Evolutionary conservation across 495 filamentous ascomycete genomes (phyloP).

Genomic region (Halenospora varia): DNA sequence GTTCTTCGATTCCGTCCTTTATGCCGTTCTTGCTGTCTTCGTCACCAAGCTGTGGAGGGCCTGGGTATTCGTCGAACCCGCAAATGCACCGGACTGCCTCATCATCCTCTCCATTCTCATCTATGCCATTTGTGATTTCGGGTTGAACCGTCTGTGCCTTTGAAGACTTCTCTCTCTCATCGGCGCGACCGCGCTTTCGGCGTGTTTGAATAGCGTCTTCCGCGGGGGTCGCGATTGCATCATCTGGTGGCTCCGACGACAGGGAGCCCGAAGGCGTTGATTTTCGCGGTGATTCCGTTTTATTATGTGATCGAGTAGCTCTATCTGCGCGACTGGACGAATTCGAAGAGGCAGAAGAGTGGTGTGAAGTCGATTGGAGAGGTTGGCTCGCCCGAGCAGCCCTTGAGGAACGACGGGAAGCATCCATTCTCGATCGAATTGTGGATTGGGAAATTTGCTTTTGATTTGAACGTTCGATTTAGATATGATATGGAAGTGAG

Average conservation of each 20-base stretch:
- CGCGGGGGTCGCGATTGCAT: slow-evolving; percentile 48
- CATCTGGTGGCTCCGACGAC: slow-evolving; percentile 78
- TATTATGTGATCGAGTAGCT: slow-evolving; percentile 65
- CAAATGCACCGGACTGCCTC: slow-evolving; percentile 94
- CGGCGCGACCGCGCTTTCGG: slow-evolving; percentile 64
- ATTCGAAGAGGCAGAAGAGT: slow-evolving; percentile 75
- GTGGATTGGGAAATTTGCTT: neutral
- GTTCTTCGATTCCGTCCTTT: slow-evolving; percentile 46
- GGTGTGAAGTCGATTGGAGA: slow-evolving; percentile 59
- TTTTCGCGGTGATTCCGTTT: slow-evolving; percentile 68
- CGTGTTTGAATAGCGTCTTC: slow-evolving; percentile 66
- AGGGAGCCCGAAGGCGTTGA: slow-evolving; percentile 66
- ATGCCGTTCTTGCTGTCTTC: slow-evolving; percentile 50
- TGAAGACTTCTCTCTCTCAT: slow-evolving; percentile 51
- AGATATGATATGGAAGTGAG: neutral
- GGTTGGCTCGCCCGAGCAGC: slow-evolving; percentile 74
- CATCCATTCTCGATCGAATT: slow-evolving; percentile 16
- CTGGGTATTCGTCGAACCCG: slow-evolving; percentile 90
- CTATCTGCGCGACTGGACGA: slow-evolving; percentile 59
- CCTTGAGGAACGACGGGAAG: slow-evolving; percentile 87
- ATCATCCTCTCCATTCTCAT: slow-evolving; percentile 79
- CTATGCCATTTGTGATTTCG: slow-evolving; percentile 49
- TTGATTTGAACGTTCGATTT: neutral
- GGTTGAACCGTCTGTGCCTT: slow-evolving; percentile 46
- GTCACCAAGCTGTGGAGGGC: slow-evolving; percentile 65